Evolutionary conservation across 257 asterid genomes (phyloP).

Genomic region (Mentha longifolia): DNA sequence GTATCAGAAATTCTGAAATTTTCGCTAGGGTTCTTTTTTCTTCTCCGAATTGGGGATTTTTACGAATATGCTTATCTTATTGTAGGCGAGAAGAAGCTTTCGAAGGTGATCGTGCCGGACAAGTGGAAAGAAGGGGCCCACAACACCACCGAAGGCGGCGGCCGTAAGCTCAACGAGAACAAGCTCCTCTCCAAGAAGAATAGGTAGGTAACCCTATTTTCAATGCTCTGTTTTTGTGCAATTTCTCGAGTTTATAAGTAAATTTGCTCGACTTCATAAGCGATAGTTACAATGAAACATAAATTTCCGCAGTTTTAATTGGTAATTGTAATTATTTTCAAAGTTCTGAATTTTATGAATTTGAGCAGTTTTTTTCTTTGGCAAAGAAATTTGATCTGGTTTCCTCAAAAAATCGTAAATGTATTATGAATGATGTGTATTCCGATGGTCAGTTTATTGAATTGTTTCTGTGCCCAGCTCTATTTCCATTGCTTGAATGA

Average conservation of each 20-base stretch:
- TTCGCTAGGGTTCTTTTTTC: conserved; percentile 44
- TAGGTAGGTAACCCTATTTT: conserved; percentile 51
- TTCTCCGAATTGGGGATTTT: conserved; percentile 34
- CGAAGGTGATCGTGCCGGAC: conserved; percentile 95
- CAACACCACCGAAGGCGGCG: conserved; percentile 91
- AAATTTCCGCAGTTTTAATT: background rate
- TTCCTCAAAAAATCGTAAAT: background rate
- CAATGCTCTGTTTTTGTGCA: background rate
- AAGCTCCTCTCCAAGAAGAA: conserved; percentile 91
- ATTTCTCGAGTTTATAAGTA: background rate
- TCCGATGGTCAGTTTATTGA: background rate
- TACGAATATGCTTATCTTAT: background rate
- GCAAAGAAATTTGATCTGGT: background rate
- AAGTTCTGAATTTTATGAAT: background rate
- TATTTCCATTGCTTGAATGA: conserved; percentile 17
- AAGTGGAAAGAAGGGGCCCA: conserved; percentile 97
- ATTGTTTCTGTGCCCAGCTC: background rate
- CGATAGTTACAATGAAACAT: background rate
- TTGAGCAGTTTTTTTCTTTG: conserved; percentile 2
- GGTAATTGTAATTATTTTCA: background rate
- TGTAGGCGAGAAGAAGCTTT: conserved; percentile 92
- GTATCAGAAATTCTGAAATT: background rate
- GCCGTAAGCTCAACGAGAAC: conserved; percentile 98
- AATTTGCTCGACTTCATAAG: background rate
- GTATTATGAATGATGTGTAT: conserved; percentile 1